These are phyloP conservation scores for Hyphopichia homilentoma DNA, from an alignment of 805 yeast genomes.

Conservation along the genomic window DNA sequence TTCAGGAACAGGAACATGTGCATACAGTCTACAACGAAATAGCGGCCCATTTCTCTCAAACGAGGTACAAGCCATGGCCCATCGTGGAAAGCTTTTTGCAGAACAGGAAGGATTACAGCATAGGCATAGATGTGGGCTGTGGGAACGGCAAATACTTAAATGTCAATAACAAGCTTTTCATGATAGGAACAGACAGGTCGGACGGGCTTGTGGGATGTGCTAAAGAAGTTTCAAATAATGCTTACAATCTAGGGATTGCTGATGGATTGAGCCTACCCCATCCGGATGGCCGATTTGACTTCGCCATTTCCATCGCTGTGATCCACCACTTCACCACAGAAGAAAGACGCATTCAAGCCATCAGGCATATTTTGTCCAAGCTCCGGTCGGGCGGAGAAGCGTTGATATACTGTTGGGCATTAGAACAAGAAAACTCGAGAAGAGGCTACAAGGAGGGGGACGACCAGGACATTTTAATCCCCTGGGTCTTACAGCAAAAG, in stretches of 20 bases:
- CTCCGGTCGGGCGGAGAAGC: slow-evolving; percentile 62
- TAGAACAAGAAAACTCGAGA: slow-evolving; percentile 84
- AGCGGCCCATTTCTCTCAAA: slow-evolving; percentile 88
- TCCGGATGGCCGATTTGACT: slow-evolving; percentile 48
- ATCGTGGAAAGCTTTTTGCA: slow-evolving; percentile 71
- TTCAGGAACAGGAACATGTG: slow-evolving; percentile 73
- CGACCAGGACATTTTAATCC: slow-evolving; percentile 91
- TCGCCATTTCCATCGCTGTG: slow-evolving; percentile 94
- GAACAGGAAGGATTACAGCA: slow-evolving; percentile 44
- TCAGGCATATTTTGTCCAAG: slow-evolving; percentile 60
- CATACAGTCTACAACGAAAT: slow-evolving; percentile 93
- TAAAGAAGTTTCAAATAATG: slow-evolving; percentile 30
- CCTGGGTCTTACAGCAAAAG: slow-evolving; percentile 78
- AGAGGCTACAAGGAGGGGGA: slow-evolving; percentile 90
- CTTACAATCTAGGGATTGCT: slow-evolving; percentile 63
- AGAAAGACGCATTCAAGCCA: slow-evolving; percentile 74
- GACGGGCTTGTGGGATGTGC: slow-evolving; percentile 69
- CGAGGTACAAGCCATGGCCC: slow-evolving; percentile 98
- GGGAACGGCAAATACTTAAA: slow-evolving; percentile 92
- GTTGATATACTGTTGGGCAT: slow-evolving; percentile 92
- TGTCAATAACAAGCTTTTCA: slow-evolving; percentile 61
- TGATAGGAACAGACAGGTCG: slow-evolving; percentile 75
- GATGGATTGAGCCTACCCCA: slow-evolving; percentile 67
- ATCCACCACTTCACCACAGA: slow-evolving; percentile 92
- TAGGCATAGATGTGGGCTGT: slow-evolving; percentile 94